Evolutionary conservation across 2,329 filamentous ascomycete genomes (phyloP), one percentile per base, ranked within the genome.

Genomic region (Diaporthe sp.): DNA sequence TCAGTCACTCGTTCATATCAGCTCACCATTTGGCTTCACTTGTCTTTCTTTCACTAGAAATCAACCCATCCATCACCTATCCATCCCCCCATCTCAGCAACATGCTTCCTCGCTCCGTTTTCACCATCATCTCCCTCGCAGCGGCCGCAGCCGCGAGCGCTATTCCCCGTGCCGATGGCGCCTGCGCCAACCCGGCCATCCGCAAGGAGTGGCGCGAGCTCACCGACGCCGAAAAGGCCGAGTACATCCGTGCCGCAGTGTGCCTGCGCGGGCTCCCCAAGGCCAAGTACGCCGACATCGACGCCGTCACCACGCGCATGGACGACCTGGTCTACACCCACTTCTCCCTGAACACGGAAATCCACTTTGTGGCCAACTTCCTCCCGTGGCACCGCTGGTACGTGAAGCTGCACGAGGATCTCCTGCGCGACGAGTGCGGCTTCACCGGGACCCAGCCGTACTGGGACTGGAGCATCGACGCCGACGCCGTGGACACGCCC

Each of bases 201-300:
- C 58, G 58, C 37, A 62, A 62, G 58, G 58, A 62, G 19, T 62
- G 58, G 58, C 58, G 58, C 37, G 58, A 62, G 58, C 58, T 62
- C 13, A 62, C 37, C 58, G 58, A 19, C n/a, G 37, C 37, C 37
- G 58, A 62, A 19, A 62, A 44, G 58, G 58, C n/a, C 37, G 58
- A 62, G 37, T 62, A 62, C 37, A 12, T 62, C 60, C 39, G 60
- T n/a, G 60, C 60, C 39, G 15, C 60, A 8, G 25, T 44, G 9
- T 62, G 60, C 15, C 60, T 62, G n/a, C 17, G n/a, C 60, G n/a
- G n/a, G n/a, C 39, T 62, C 8, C 39, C 60, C 4, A 62, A 46
- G 37, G n/a, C 28, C n/a, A 62, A 62, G 9, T 62, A 62, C 9
- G n/a, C 60, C 60, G 39, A 5, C n/a, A 8, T 62, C 60, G 39